phyloP scores from a whole-genome alignment of 1,139 yeast genomes.

The Saccharomycopsis phalli region DNA sequence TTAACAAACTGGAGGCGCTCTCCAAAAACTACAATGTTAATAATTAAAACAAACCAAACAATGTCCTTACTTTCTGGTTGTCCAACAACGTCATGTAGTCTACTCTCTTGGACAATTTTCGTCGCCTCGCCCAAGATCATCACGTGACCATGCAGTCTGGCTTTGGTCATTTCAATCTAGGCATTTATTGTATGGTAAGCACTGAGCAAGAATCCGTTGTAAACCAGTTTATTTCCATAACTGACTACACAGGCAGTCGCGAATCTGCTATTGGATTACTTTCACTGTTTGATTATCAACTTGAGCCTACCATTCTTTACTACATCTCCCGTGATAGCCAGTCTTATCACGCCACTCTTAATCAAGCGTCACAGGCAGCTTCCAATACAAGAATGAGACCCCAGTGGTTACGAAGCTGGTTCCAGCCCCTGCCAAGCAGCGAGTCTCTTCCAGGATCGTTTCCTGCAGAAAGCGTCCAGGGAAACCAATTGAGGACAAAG shows the following conservation, averaged over 20 bases:
- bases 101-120: background rate
- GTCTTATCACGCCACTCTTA: slow-evolving; percentile 14
- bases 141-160: background rate
- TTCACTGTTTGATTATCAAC: slow-evolving; percentile 1
- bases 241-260: background rate
- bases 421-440: slow-evolving; percentile 3
- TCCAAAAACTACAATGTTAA: slow-evolving; percentile 3
- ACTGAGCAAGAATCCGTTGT: background rate
- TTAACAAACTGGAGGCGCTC: background rate
- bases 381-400: slow-evolving; percentile 2
- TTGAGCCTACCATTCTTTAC: slow-evolving; percentile 10
- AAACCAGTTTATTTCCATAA: background rate
- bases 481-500: slow-evolving; percentile 24
- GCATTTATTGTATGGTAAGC: background rate
- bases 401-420: slow-evolving; percentile 11
- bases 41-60: too few species aligned
- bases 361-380: background rate
- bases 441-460: background rate
- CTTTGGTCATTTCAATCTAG: background rate
- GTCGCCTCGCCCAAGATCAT: background rate
- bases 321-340: background rate
- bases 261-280: slow-evolving; percentile 6
- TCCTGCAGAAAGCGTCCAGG: slow-evolving; percentile 2
- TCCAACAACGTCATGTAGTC: slow-evolving; percentile 5
- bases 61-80: slow-evolving; percentile 3